Evolutionary conservation across 2,329 filamentous ascomycete genomes (phyloP).

Genomic region (Fonsecaea pedrosoi): DNA sequence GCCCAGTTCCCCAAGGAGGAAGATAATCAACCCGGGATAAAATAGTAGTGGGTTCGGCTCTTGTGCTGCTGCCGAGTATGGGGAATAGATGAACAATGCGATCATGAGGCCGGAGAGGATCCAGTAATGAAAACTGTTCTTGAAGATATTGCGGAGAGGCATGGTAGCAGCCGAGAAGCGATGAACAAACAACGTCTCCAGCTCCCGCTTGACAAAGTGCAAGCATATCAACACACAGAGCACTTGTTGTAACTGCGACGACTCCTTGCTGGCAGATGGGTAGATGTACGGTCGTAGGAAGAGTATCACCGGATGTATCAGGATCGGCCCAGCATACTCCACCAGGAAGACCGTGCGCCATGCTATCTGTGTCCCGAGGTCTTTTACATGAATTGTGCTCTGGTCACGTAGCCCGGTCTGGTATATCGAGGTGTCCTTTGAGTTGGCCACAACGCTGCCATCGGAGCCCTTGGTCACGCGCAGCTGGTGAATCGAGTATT

Average conservation of each 20-base stretch:
- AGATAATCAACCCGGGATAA: conserved; percentile 73
- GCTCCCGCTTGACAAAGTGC: conserved; percentile 94
- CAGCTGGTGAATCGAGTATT: conserved; percentile 64
- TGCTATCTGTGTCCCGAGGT: conserved; percentile 85
- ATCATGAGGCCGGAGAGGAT: conserved; percentile 77
- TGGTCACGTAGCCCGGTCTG: conserved; percentile 64
- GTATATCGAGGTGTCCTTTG: conserved; percentile 58
- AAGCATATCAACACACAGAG: conserved; percentile 74
- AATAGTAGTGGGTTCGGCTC: conserved; percentile 61
- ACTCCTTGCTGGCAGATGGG: conserved; percentile 57
- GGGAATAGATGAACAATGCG: conserved; percentile 84
- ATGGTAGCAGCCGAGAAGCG: conserved; percentile 95
- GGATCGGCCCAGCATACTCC: conserved; percentile 90
- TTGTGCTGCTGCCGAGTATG: conserved; percentile 69
- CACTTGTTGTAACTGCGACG: conserved; percentile 73
- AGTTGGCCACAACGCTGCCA: conserved; percentile 64
- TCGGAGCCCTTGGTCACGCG: conserved; percentile 70
- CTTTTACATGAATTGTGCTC: conserved; percentile 81
- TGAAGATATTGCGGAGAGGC: conserved; percentile 88
- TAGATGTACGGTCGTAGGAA: conserved; percentile 76
- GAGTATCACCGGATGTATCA: conserved; percentile 81
- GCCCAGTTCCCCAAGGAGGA: conserved; percentile 75
- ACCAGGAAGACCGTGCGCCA: conserved; percentile 95
- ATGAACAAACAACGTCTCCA: conserved; percentile 93
- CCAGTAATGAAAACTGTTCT: conserved; percentile 97